Evolutionary conservation across 1,284 basidiomycete species (phyloP).

Genomic region (Phenoliferia sp.): DNA sequence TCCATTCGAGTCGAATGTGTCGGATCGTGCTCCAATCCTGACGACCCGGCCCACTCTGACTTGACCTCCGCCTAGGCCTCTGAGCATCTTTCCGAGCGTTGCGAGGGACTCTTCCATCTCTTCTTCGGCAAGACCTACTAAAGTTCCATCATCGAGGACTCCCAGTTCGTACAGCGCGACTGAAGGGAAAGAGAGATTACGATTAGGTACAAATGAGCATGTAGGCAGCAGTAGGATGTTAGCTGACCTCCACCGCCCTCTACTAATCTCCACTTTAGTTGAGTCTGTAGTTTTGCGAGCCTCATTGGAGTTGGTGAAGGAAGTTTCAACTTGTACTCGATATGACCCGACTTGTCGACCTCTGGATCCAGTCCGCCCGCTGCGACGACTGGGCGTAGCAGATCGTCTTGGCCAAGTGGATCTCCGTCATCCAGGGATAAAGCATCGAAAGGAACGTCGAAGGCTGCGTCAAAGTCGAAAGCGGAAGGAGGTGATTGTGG

Average conservation of each 20-base stretch:
- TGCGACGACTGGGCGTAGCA: background rate
- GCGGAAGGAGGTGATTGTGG: background rate
- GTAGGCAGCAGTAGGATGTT: no score
- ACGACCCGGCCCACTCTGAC: conserved; percentile 21
- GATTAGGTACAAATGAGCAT: background rate
- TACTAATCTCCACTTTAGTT: conserved; percentile 88
- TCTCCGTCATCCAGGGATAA: background rate
- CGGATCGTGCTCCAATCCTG: conserved; percentile 1
- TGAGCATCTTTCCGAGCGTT: conserved; percentile 85
- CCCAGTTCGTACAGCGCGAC: conserved; percentile 91
- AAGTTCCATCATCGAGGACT: conserved; percentile 72
- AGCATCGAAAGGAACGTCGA: conserved; percentile 8
- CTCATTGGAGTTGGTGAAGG: conserved; percentile 58
- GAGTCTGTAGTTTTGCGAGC: conserved; percentile 71
- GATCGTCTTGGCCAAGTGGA: background rate
- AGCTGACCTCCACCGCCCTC: conserved; percentile 82
- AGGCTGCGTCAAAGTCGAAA: conserved; percentile 3
- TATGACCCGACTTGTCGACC: conserved; percentile 23
- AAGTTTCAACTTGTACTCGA: conserved; percentile 82
- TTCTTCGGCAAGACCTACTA: conserved; percentile 67
- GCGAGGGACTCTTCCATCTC: conserved; percentile 75
- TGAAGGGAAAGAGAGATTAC: conserved; percentile 40
- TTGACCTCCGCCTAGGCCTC: conserved; percentile 66
- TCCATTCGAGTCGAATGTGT: background rate
- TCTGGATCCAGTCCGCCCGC: conserved; percentile 14